Conservation (phyloP, 176 grass and related monocot genomes). For the Carex littledalei region DNA sequence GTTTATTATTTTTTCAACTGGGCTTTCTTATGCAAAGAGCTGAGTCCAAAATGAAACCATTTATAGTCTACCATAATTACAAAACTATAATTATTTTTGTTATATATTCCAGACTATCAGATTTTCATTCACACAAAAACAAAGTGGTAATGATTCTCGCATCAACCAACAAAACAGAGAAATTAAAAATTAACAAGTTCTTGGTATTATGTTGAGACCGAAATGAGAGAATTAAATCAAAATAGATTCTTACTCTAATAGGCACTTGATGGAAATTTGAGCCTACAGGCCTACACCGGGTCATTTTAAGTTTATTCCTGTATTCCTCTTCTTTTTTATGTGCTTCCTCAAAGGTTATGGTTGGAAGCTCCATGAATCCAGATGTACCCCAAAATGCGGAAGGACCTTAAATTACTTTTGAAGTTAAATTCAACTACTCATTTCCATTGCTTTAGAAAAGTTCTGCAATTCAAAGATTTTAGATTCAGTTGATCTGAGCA, state of each 20-base stretch:
- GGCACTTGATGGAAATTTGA: not conserved
- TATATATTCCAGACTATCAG: not conserved
- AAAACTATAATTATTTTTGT: constrained; percentile 5
- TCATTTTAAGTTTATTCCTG: constrained; percentile 33
- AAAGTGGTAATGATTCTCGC: not conserved
- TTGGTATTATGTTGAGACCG: not conserved
- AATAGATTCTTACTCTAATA: not conserved
- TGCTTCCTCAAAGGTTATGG: constrained; percentile 55
- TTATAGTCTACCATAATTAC: not conserved
- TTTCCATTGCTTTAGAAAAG: not conserved
- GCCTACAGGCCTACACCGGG: constrained; percentile 13
- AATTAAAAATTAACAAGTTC: not conserved
- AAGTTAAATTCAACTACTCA: not conserved
- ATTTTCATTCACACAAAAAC: constrained; percentile 28
- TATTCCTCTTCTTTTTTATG: constrained; percentile 59
- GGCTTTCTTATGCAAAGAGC: not conserved
- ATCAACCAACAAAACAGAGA: not conserved
- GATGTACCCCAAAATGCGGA: not conserved
- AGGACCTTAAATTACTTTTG: not conserved
- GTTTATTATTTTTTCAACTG: not conserved
- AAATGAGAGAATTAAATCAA: constrained; percentile 14
- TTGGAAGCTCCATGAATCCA: constrained; percentile 23
- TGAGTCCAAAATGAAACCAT: not conserved
- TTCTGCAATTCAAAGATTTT: not conserved
- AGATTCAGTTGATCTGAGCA: not conserved